These are phyloP conservation scores for Handroanthus guayacan DNA, from an alignment of 257 asterid species.

Conservation along the genomic window DNA sequence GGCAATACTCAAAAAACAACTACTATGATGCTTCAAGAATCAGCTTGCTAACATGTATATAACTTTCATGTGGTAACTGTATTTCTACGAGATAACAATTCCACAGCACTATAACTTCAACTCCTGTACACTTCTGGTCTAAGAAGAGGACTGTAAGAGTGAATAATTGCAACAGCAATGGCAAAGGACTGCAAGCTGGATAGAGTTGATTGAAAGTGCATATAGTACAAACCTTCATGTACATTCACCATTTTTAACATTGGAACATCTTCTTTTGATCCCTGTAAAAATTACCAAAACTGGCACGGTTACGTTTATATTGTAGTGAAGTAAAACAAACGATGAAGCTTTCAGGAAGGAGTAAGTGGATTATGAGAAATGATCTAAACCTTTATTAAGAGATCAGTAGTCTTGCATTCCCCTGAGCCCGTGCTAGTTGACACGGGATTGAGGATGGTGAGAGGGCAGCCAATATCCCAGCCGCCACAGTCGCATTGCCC, in stretches of 20 bases:
- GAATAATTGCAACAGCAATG: constrained; percentile 65
- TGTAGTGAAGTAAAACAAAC: not conserved
- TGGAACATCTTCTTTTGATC: constrained; percentile 53
- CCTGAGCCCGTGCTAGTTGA: constrained; percentile 42
- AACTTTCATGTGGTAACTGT: not conserved
- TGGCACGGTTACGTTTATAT: not conserved
- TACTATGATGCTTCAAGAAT: not conserved
- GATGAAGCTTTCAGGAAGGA: not conserved
- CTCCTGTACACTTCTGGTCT: constrained; percentile 52
- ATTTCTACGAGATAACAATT: constrained; percentile 23
- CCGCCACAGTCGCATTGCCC: constrained; percentile 97
- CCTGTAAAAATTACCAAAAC: constrained; percentile 45
- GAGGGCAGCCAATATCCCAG: constrained; percentile 92
- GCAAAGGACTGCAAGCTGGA: constrained; percentile 67
- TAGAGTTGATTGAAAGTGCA: constrained; percentile 60
- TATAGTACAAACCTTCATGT: constrained; percentile 56
- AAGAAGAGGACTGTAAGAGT: constrained; percentile 53
- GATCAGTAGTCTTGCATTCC: constrained; percentile 71
- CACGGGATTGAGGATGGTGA: constrained; percentile 58
- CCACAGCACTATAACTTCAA: constrained; percentile 35
- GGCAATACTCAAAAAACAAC: not conserved
- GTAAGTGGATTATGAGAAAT: not conserved
- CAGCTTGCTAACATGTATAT: not conserved
- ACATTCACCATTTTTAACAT: constrained; percentile 66
- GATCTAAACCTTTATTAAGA: constrained; percentile 69